Conservation (phyloP, 208 protist genomes). For the Acanthamoeba castellanii region DNA sequence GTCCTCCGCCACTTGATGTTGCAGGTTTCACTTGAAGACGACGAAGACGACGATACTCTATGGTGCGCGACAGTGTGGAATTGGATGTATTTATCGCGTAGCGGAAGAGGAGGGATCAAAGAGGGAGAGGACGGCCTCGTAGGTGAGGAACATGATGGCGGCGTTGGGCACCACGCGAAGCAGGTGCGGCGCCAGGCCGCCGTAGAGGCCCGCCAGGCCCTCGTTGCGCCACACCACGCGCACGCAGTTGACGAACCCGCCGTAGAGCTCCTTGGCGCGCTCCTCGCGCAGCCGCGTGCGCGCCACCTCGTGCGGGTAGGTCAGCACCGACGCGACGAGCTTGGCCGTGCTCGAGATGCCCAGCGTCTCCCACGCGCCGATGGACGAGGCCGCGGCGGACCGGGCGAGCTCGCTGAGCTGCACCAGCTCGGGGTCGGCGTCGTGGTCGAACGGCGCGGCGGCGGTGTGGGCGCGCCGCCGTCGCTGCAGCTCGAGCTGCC, state of each 20-base stretch:
- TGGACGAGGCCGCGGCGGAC: neutral
- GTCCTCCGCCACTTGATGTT: too few species aligned
- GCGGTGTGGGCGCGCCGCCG: neutral
- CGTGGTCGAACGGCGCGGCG: neutral
- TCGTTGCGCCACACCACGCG: conserved; percentile 72
- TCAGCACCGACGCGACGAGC: conserved; percentile 81
- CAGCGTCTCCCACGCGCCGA: conserved; percentile 46
- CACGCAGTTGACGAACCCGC: conserved; percentile 65
- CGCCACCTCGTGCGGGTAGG: conserved; percentile 88
- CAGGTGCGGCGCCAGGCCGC: conserved; percentile 77
- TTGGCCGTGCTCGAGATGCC: conserved; percentile 78
- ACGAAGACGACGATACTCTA: neutral
- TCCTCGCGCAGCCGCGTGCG: conserved; percentile 85
- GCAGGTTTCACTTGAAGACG: neutral
- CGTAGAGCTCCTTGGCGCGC: conserved; percentile 53
- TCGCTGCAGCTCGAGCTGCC: neutral
- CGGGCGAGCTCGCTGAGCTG: neutral
- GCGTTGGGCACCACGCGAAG: conserved; percentile 87
- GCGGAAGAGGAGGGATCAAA: conserved; percentile 70
- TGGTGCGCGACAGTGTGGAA: neutral
- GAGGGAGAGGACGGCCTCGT: conserved; percentile 77
- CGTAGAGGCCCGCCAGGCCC: conserved; percentile 64
- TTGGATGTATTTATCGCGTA: neutral
- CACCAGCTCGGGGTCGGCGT: neutral
- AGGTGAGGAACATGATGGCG: conserved; percentile 88